Conservation (phyloP, 768 basidiomycete genomes). For the Trametes sanguinea region DNA sequence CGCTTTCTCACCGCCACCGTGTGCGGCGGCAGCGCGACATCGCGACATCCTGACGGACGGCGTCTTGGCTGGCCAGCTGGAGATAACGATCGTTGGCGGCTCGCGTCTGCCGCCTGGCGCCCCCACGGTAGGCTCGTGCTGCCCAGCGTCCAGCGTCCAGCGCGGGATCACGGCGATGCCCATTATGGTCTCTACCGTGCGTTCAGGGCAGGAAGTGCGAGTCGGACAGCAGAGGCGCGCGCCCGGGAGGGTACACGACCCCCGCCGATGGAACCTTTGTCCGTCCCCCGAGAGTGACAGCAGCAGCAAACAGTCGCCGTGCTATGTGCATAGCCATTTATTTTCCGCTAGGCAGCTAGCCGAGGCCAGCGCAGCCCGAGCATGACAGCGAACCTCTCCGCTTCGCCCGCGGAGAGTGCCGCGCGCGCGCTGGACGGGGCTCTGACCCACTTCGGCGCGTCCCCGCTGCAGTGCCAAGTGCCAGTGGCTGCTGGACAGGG, state of each 20-base stretch:
- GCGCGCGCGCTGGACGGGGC: neutral
- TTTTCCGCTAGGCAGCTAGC: neutral
- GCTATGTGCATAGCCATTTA: neutral
- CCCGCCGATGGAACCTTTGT: slow-evolving; percentile 7
- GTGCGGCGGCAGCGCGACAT: neutral
- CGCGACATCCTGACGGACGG: neutral
- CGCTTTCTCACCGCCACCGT: neutral
- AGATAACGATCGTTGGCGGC: neutral
- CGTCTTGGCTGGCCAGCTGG: neutral
- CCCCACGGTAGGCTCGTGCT: neutral
- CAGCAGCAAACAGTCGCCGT: neutral
- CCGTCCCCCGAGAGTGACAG: neutral
- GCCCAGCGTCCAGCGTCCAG: neutral
- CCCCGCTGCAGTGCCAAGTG: too few species aligned
- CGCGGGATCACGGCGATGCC: slow-evolving; percentile 1
- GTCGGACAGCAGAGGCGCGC: too few species aligned
- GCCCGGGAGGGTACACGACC: neutral
- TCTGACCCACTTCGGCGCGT: too few species aligned
- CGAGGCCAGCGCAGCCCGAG: neutral
- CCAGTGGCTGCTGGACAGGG: too few species aligned
- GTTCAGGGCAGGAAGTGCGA: neutral
- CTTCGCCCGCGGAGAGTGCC: neutral
- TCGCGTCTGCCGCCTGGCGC: too few species aligned
- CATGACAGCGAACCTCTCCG: neutral
- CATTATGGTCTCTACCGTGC: neutral